Base-by-base conservation (phyloP, 2,329 filamentous ascomycete species). In the Tolypocladium inflatum region DNA sequence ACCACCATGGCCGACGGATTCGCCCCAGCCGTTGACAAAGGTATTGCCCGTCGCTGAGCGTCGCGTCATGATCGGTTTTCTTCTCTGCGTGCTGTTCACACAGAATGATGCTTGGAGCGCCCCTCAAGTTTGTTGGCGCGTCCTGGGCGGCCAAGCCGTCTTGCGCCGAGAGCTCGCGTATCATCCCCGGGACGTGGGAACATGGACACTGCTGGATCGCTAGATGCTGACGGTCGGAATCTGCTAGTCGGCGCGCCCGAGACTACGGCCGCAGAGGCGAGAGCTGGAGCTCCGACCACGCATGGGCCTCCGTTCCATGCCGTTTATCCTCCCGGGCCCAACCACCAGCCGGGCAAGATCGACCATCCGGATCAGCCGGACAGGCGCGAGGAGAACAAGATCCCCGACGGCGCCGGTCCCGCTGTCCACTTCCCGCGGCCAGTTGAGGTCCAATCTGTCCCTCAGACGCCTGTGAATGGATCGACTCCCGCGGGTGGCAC, bases 1-100 rank as follows among this genome's bases (percentile, higher is more conserved):
- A 61, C 54, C 59, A 60, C 56, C 65, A 73, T 73, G 70, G 65
- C 70, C 59, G 68, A 72, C 68, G 67, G 64, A 62, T 67, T 67
- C 60, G 65, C 68, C 57, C 66, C 67, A 63, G 69, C 70, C 61
- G 65, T 71, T 64, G 69, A 69, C 64, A 71, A 70, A 73, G 70
- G 70, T 73, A 69, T 61, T 58, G 55, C 57, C 55, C 59, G 59
- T 67, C 60, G 37, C 57, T 13, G 26, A 23, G 15, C 26, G 56
- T 60, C 52, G 56, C 55, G 43, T 26, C 19, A 15, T 51, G 17
- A 2, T 51, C 15, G 4, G 19, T 8, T 37, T n/a, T 37, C 17
- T 41, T 13, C 39, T 43, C 21, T 19, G 26, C 23, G 26, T n/a
- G 41, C 30, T 19, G 33, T 21, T 21, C 19, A 23, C n/a, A 8